These are phyloP conservation scores for Malus asiatica DNA, from an alignment of 306 rosid species.

Conservation along the genomic window DNA sequence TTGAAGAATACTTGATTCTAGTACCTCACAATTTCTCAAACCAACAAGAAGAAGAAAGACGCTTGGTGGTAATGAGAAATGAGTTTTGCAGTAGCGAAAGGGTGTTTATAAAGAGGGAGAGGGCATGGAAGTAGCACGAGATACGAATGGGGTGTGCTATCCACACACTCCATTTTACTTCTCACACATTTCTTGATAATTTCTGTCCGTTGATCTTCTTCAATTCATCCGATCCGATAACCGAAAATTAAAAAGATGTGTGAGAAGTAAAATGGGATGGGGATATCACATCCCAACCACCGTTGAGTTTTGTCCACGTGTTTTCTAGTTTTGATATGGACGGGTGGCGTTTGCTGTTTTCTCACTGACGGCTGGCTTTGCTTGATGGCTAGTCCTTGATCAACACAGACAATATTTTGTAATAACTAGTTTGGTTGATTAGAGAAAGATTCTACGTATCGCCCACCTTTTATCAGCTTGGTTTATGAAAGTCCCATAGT, in stretches of 20 bases:
- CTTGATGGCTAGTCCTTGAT: neutral
- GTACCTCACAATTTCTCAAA: neutral
- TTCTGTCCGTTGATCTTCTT: too few species aligned
- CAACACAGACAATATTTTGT: neutral
- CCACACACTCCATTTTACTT: too few species aligned
- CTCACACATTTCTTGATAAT: too few species aligned
- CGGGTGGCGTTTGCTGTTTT: slow-evolving; percentile 2
- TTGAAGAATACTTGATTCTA: neutral
- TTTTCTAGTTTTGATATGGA: neutral
- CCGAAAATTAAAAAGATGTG: too few species aligned
- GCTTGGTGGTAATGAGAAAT: neutral
- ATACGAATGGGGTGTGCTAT: neutral
- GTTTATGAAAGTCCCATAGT: too few species aligned
- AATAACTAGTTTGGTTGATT: neutral
- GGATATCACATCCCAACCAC: neutral
- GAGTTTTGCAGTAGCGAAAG: neutral
- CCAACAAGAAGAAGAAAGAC: neutral
- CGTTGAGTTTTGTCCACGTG: slow-evolving; percentile 30
- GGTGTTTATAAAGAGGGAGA: slow-evolving; percentile 1
- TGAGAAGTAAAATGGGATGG: too few species aligned
- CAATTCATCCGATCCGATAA: too few species aligned
- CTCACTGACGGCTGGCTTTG: neutral
- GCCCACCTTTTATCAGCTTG: too few species aligned
- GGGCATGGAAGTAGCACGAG: neutral
- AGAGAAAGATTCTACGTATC: too few species aligned